Evolutionary conservation across 306 rosid genomes (phyloP).

Genomic region (Prunus mongolica): DNA sequence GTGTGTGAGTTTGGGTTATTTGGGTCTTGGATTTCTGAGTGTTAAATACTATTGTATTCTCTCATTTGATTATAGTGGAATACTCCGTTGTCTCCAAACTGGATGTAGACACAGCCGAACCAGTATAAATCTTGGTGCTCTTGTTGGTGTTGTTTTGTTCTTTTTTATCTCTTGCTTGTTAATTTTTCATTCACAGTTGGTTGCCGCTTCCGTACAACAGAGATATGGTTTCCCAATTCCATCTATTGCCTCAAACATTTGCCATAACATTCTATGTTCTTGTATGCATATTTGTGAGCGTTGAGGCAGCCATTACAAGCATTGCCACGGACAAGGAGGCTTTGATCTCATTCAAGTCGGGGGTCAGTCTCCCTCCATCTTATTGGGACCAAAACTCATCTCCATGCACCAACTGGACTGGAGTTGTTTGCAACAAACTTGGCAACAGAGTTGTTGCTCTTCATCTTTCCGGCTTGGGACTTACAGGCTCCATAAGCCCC

Average conservation of each 20-base stretch:
- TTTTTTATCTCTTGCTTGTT: no score
- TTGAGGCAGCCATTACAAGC: constrained; percentile 29
- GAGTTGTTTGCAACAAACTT: constrained; percentile 42
- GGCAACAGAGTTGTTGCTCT: constrained; percentile 45
- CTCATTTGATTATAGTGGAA: no score
- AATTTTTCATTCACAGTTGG: no score
- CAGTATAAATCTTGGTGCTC: no score
- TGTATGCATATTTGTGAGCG: neutral
- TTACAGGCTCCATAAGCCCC: constrained; percentile 48
- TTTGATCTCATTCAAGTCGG: constrained; percentile 37
- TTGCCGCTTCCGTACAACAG: no score
- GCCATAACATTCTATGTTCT: neutral
- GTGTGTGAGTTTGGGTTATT: no score
- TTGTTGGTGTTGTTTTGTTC: no score
- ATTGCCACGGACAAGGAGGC: constrained; percentile 56
- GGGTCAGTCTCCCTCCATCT: constrained; percentile 13
- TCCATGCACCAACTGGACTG: constrained; percentile 64
- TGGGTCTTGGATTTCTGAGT: no score
- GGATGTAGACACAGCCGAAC: no score
- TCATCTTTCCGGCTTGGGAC: constrained; percentile 46
- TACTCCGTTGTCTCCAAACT: no score
- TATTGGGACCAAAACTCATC: constrained; percentile 36
- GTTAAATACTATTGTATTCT: no score
- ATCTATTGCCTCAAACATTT: neutral
- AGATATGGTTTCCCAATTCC: constrained; percentile 33